phyloP scores from a whole-genome alignment of 352 stramenopile genomes.

The Pythium plurisporium region DNA sequence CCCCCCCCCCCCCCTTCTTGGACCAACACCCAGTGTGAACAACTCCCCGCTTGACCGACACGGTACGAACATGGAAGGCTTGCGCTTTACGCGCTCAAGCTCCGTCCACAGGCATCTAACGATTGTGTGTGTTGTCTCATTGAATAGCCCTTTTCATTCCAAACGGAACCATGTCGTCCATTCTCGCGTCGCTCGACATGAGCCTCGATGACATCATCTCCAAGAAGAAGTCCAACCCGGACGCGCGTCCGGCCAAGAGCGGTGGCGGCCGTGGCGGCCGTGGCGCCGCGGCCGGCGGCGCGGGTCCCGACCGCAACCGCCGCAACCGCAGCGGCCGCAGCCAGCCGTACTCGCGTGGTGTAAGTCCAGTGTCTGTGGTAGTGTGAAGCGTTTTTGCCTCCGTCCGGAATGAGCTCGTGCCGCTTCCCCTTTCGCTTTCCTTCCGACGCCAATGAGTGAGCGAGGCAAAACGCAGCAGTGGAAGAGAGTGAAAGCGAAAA shows the following conservation, averaged over 20 bases:
- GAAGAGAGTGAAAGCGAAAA: constrained; percentile 11
- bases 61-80: neutral
- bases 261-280: constrained; percentile 8
- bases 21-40: no score
- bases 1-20: neutral
- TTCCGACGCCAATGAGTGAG: neutral
- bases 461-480: neutral
- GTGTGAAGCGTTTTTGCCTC: constrained; percentile 7
- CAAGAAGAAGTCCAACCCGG: constrained; percentile 62
- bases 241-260: constrained; percentile 44
- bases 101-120: neutral
- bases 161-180: constrained; percentile 56
- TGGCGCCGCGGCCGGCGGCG: constrained; percentile 10
- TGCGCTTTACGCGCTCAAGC: neutral
- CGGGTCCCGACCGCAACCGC: constrained; percentile 55
- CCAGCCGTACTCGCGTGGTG: constrained; percentile 65
- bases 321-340: constrained; percentile 34
- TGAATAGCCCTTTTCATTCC: neutral
- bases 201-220: constrained; percentile 80
- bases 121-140: neutral
- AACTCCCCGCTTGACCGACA: neutral
- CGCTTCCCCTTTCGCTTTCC: constrained; percentile 1
- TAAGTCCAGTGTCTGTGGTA: constrained; percentile 38
- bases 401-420: constrained; percentile 4
- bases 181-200: constrained; percentile 81